phyloP scores from a whole-genome alignment of 2,329 filamentous ascomycete genomes.

The Pezicula radicicola region DNA sequence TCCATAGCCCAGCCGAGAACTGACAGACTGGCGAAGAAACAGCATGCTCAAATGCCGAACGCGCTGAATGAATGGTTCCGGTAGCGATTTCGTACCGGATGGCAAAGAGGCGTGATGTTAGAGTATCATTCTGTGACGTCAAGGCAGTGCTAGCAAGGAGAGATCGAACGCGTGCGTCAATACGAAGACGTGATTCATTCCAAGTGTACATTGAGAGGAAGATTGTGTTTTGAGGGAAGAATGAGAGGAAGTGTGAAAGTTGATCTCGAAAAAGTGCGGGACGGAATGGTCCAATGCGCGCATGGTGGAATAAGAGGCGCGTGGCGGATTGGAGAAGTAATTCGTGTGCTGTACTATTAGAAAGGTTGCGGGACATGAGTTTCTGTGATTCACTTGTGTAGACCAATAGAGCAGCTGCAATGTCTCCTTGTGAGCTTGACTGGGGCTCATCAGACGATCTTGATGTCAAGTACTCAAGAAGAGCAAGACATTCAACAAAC shows the following conservation, averaged over 20 bases:
- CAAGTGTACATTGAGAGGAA: conserved; percentile 72
- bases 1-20: conserved; percentile 45
- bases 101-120: conserved; percentile 51
- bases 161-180: conserved; percentile 74
- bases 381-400: conserved; percentile 40
- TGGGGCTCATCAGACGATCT: conserved; percentile 36
- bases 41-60: conserved; percentile 52
- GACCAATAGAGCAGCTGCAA: conserved; percentile 44
- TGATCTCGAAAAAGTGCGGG: conserved; percentile 62
- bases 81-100: conserved; percentile 52
- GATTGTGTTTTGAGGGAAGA: conserved; percentile 74
- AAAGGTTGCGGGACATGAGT: conserved; percentile 35
- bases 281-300: conserved; percentile 60
- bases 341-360: conserved; percentile 47
- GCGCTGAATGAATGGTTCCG: conserved; percentile 48
- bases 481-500: conserved; percentile 58
- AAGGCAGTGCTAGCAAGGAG: conserved; percentile 47
- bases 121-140: conserved; percentile 26
- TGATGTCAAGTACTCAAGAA: conserved; percentile 62
- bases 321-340: conserved; percentile 66
- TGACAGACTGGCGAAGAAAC: conserved; percentile 32
- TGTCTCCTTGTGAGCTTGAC: conserved; percentile 50
- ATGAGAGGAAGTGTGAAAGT: conserved; percentile 55
- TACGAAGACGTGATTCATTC: conserved; percentile 67
- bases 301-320: conserved; percentile 62